Evolutionary conservation across 495 filamentous ascomycete genomes (phyloP).

Genomic region (Penicillium canariense): DNA sequence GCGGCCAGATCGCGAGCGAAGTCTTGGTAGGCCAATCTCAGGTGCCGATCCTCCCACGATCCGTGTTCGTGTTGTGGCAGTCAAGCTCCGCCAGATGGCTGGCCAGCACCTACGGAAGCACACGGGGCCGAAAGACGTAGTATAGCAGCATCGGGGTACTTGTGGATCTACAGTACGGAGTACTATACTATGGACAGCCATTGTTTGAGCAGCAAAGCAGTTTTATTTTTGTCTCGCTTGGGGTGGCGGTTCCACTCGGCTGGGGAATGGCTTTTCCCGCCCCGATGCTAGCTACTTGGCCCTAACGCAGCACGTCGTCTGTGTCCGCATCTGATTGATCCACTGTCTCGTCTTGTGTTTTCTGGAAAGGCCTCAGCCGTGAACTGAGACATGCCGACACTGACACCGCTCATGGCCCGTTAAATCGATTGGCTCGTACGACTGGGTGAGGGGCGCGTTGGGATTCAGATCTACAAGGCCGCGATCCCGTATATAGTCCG

Average conservation of each 20-base stretch:
- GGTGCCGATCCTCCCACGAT: background rate
- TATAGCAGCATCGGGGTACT: background rate
- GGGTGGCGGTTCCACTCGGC: background rate
- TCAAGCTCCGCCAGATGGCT: background rate
- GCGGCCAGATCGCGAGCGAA: background rate
- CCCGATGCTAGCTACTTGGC: constrained; percentile 6
- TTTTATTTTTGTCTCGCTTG: background rate
- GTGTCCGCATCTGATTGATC: constrained; percentile 29
- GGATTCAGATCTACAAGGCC: background rate
- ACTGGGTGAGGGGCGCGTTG: background rate
- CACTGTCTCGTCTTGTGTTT: constrained; percentile 13
- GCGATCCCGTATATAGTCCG: constrained; percentile 9
- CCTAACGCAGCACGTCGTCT: constrained; percentile 18
- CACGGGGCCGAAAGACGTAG: constrained; percentile 5
- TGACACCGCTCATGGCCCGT: constrained; percentile 18
- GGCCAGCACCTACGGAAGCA: background rate
- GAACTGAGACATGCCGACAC: constrained; percentile 21
- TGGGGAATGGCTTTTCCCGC: background rate
- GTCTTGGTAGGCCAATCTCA: background rate
- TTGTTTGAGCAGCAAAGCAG: background rate
- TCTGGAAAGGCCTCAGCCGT: constrained; percentile 20
- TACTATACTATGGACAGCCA: background rate
- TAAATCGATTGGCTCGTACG: background rate
- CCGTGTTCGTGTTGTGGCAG: background rate
- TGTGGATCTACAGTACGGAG: background rate